A percentile compares a stretch with the other conserved stretches of the same genome.
Evolutionary conservation across 1,284 basidiomycete genomes (phyloP).

Genomic region (Trichosporon sp.): DNA sequence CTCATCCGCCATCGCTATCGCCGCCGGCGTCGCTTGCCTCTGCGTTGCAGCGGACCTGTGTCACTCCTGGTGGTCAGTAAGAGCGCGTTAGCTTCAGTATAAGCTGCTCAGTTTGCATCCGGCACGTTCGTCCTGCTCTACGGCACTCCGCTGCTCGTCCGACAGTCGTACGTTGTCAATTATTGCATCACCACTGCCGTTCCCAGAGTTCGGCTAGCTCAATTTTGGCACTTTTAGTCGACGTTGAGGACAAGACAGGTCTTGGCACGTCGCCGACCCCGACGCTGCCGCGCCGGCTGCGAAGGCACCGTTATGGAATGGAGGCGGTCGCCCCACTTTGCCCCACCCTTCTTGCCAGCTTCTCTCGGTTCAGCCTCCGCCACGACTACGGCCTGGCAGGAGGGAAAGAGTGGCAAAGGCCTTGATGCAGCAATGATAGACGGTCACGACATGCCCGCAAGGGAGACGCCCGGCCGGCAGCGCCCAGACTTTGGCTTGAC

Average conservation of each 20-base stretch:
- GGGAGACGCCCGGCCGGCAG: background rate
- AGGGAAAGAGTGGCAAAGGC: no score
- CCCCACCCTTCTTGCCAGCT: background rate
- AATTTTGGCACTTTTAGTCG: background rate
- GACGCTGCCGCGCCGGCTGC: constrained; percentile 1
- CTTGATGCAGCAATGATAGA: no score
- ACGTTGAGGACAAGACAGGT: background rate
- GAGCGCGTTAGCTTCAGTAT: no score
- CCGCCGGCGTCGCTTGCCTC: no score
- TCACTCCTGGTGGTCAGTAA: no score
- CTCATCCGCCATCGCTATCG: no score
- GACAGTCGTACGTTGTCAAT: background rate
- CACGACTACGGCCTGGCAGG: background rate
- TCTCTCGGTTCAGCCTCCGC: background rate
- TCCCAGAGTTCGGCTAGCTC: background rate
- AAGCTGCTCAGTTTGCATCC: no score
- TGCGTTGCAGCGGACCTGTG: background rate
- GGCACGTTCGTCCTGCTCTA: background rate
- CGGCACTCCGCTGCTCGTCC: background rate
- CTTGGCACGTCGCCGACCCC: constrained; percentile 1
- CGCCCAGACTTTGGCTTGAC: background rate
- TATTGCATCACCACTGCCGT: background rate
- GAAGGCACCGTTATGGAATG: background rate
- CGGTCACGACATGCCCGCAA: background rate
- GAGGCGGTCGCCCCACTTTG: background rate